These are phyloP conservation scores for Achlya hypogyna DNA, from an alignment of 352 stramenopile genomes.

Conservation along the genomic window DNA sequence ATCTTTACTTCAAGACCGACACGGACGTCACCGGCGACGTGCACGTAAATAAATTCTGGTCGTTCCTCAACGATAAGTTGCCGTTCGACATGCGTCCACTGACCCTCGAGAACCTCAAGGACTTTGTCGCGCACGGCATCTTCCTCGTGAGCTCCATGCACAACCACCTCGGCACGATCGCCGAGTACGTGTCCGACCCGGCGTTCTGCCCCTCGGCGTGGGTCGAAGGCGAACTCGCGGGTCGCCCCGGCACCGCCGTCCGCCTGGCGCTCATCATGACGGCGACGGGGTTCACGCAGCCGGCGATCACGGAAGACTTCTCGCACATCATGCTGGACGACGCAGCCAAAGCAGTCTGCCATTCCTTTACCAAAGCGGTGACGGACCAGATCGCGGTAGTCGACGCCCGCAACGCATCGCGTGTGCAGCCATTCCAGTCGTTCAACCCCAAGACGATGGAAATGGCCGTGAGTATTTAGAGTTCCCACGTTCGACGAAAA, in stretches of 20 bases:
- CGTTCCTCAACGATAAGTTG: neutral
- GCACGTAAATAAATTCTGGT: neutral
- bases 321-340: conserved; percentile 14
- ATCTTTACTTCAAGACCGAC: conserved; percentile 1
- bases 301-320: conserved; percentile 13
- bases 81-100: neutral
- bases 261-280: conserved; percentile 11
- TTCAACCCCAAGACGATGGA: conserved; percentile 18
- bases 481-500: neutral
- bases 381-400: neutral
- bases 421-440: conserved; percentile 8
- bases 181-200: conserved; percentile 10
- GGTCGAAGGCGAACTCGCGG: conserved; percentile 9
- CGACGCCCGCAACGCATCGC: conserved; percentile 1
- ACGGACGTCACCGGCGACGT: neutral
- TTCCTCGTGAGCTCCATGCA: conserved; percentile 7
- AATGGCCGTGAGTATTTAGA: conserved; percentile 17
- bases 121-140: neutral
- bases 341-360: neutral
- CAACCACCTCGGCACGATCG: conserved; percentile 14
- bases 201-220: conserved; percentile 11
- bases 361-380: neutral
- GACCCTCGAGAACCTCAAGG: neutral
- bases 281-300: conserved; percentile 6
- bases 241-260: conserved; percentile 6